Base-by-base conservation (phyloP, 176 grass and related monocot genomes). In the Musa acuminata region DNA sequence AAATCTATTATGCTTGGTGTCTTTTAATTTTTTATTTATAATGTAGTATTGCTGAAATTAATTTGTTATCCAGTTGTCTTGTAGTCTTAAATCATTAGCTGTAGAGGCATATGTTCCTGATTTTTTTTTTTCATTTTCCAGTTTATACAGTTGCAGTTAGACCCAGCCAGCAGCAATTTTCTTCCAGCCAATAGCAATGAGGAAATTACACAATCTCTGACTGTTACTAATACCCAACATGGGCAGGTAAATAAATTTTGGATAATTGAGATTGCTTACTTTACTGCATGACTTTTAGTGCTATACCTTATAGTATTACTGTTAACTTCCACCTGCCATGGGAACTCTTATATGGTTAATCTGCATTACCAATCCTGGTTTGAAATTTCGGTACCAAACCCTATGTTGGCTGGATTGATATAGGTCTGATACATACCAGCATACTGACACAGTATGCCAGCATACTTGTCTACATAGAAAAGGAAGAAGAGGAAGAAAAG, bases 161-260 rank as follows among this genome's bases (percentile, higher is more conserved):
- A 98, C 69, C 88, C 95, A 76, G 95, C 90, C 52, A 98, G 95
- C 78, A 80, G 88, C 82, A 89, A 78, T 83, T 81, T 70, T 70
- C 87, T 98, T 81, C 84, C 82, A 2, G 86, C 88, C 50, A 80
- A 72, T 74, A 84, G 90, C 75, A 92, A 88, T 72, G 87, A 79
- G 68, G 80, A 68, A 57, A 76, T 98, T 71, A 87, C 90, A 70
- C 95, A 98, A 83, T 91, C 77, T 65, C 88, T 98, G 27, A 87
- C 62, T 84, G 72, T 91, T 67, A 98, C 95, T 74, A 98, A 98
- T 83, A 91, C 77, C 76, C 88, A 89, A 80, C 87, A 93, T 76
- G 95, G 90, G 20, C 90, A 98, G 90, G 95, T 98, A 93, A 49
- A 23, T 59, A 71, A 64, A 2, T 49, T 53, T 11, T 9, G 1